Percentiles rank a stretch among this genome's conserved stretches.
Evolutionary conservation across 805 yeast genomes (phyloP).

Genomic region (Grigorovia humatica): DNA sequence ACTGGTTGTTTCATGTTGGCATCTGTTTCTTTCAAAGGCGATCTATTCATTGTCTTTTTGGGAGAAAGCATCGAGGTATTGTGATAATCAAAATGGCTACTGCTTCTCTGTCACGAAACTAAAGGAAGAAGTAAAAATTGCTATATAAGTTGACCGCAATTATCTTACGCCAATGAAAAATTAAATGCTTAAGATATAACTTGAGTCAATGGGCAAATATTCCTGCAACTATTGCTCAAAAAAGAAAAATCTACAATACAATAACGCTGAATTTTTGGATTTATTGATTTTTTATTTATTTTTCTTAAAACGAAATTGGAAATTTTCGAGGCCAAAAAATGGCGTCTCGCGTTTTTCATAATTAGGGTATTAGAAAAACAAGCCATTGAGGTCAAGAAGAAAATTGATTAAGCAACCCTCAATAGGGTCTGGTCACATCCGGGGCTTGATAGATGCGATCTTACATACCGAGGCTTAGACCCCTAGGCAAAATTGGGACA

Average conservation of each 20-base stretch:
- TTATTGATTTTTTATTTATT: not conserved
- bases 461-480: too few species aligned
- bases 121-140: too few species aligned
- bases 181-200: not conserved
- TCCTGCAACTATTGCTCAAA: not conserved
- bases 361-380: not conserved
- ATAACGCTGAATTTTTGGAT: not conserved
- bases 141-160: not conserved
- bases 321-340: not conserved
- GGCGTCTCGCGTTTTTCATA: not conserved
- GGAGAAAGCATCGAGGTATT: conserved; percentile 9
- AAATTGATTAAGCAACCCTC: too few species aligned
- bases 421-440: too few species aligned
- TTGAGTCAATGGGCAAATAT: not conserved
- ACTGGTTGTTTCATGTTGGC: conserved; percentile 16
- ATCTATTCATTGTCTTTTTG: conserved; percentile 11
- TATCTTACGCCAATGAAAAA: not conserved
- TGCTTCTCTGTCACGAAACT: too few species aligned
- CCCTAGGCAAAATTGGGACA: too few species aligned
- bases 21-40: conserved; percentile 28
- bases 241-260: not conserved
- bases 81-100: too few species aligned
- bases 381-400: not conserved
- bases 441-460: too few species aligned
- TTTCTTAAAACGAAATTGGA: not conserved